A percentile compares a stretch with the other conserved stretches of the same genome.
phyloP scores from a whole-genome alignment of 306 rosid genomes.

The Prunus padus region DNA sequence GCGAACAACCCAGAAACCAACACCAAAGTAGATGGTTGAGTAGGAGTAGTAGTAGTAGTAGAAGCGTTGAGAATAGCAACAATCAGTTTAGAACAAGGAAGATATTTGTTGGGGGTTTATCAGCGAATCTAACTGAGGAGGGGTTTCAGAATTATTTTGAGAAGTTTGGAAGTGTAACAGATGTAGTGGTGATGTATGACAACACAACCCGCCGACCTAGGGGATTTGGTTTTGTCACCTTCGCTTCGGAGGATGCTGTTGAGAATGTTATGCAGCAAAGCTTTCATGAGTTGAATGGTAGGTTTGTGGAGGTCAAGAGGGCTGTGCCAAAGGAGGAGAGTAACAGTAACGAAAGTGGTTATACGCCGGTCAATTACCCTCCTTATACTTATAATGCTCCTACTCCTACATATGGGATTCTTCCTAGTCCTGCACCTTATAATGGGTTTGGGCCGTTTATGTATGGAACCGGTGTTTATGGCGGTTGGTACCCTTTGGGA shows the following conservation, averaged over 20 bases:
- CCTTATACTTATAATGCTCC: conserved; percentile 20
- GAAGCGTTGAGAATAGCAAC: conserved; percentile 35
- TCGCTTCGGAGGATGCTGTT: conserved; percentile 65
- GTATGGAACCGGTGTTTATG: conserved; percentile 39
- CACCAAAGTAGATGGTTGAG: conserved; percentile 38
- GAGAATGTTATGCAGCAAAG: conserved; percentile 54
- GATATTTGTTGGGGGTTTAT: conserved; percentile 83
- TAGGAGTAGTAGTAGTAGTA: conserved; percentile 35
- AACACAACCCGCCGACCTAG: conserved; percentile 68
- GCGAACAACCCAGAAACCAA: conserved; percentile 41
- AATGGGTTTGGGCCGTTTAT: conserved; percentile 30
- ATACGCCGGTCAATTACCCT: conserved; percentile 25
- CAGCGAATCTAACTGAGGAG: conserved; percentile 56
- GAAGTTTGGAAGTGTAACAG: conserved; percentile 66
- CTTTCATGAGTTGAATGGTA: conserved; percentile 74
- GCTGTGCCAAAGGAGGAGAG: conserved; percentile 74
- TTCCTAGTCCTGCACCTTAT: conserved; percentile 43
- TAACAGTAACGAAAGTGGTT: conserved; percentile 31
- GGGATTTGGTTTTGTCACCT: conserved; percentile 87
- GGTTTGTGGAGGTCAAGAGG: conserved; percentile 83
- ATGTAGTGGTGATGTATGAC: conserved; percentile 87
- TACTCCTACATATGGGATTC: conserved; percentile 27
- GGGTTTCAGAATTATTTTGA: conserved; percentile 76
- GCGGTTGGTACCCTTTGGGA: conserved; percentile 58
- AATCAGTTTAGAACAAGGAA: conserved; percentile 54